Percentiles rank a stretch among this genome's conserved stretches.
These are phyloP conservation scores for Arthroderma sp. DNA, from an alignment of 2,329 filamentous ascomycete species.

Conservation along the genomic window DNA sequence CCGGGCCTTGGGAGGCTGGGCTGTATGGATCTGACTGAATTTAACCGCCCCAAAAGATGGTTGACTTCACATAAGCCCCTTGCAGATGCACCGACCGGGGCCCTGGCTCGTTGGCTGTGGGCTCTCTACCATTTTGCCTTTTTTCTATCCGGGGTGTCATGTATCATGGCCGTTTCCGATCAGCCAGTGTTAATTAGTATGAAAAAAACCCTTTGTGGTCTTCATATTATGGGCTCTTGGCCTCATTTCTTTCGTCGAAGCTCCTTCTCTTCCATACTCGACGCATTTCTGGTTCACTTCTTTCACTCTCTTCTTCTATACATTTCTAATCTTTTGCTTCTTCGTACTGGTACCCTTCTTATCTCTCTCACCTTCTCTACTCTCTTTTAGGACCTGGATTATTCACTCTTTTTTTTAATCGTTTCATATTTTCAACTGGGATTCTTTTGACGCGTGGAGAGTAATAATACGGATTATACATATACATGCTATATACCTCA, in stretches of 20 bases:
- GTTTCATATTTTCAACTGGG: background rate
- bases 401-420: background rate
- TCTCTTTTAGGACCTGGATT: background rate
- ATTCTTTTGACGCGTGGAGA: background rate
- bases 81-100: background rate
- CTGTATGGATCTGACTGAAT: background rate
- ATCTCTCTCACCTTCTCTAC: background rate
- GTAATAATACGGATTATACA: background rate
- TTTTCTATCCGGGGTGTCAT: background rate
- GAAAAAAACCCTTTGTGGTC: background rate
- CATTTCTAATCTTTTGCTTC: background rate
- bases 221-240: background rate
- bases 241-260: background rate
- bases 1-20: background rate
- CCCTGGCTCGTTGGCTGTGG: background rate
- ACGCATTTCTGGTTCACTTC: background rate
- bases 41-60: background rate
- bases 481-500: background rate
- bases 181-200: slow-evolving; percentile 3
- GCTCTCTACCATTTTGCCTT: background rate
- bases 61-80: slow-evolving; percentile 2
- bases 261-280: background rate
- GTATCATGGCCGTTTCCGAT: slow-evolving; percentile 4
- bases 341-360: background rate
- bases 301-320: background rate